Evolutionary conservation across 192 early-diverging fungal genomes (phyloP).

Genomic region (Umbelopsis vinacea): DNA sequence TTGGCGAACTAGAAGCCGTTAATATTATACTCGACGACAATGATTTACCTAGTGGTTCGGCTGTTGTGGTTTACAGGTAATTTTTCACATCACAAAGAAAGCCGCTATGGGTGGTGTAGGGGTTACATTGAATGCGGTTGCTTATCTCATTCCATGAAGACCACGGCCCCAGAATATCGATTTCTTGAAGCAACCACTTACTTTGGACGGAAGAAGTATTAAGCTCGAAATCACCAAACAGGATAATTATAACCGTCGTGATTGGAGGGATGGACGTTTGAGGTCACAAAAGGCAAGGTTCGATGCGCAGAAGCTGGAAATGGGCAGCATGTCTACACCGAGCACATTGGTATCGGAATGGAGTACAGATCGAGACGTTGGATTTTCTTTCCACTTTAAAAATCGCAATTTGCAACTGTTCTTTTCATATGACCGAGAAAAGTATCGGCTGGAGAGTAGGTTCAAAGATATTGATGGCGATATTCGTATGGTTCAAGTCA

Average conservation of each 20-base stretch:
- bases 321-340: conserved; percentile 30
- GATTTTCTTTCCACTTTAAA: conserved; percentile 31
- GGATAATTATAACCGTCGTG: neutral
- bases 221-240: conserved; percentile 15
- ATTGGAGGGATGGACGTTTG: neutral
- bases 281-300: conserved; percentile 9
- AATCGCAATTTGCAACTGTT: conserved; percentile 27
- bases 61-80: conserved; percentile 28
- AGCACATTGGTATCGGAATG: conserved; percentile 34
- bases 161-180: neutral
- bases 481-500: conserved; percentile 24
- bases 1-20: conserved; percentile 3
- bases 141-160: neutral
- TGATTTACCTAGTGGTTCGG: conserved; percentile 17
- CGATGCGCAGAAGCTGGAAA: conserved; percentile 15
- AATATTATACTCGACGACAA: conserved; percentile 10
- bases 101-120: neutral
- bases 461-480: conserved; percentile 43
- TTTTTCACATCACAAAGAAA: no score
- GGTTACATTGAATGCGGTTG: neutral
- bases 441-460: conserved; percentile 34
- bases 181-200: conserved; percentile 12
- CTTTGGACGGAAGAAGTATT: conserved; percentile 29
- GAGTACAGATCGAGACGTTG: neutral
- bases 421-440: conserved; percentile 28